Conservation (phyloP, 768 basidiomycete genomes). For the Leccinum subgranulosum region DNA sequence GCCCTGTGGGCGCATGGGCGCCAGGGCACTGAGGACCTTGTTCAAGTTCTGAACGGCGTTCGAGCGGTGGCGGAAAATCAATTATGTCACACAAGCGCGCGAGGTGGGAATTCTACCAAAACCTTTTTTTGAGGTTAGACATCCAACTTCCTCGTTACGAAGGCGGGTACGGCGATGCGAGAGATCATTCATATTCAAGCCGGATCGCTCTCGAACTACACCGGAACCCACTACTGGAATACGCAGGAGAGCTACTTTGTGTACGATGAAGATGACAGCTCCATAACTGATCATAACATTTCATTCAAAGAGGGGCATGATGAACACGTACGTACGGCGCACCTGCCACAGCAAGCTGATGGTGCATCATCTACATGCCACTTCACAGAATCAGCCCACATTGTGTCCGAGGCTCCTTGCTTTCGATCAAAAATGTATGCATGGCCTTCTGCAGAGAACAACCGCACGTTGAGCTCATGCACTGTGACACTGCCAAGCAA, state of each 20-base stretch:
- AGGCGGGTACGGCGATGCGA: conserved; percentile 43
- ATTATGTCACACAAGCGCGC: too few relatives aligned
- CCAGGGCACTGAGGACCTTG: background rate
- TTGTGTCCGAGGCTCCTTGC: conserved; percentile 62
- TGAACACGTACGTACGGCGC: conserved; percentile 39
- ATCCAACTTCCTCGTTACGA: background rate
- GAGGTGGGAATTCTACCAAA: conserved; percentile 7
- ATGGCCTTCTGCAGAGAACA: conserved; percentile 1
- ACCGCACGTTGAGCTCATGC: conserved; percentile 3
- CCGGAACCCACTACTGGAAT: conserved; percentile 81
- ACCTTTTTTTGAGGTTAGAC: background rate
- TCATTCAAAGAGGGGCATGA: conserved; percentile 66
- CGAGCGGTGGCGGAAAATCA: background rate
- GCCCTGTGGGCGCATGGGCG: background rate
- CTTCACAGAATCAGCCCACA: conserved; percentile 34
- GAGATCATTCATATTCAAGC: conserved; percentile 81
- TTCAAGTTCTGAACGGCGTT: background rate
- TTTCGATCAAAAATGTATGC: conserved; percentile 64
- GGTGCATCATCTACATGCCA: background rate
- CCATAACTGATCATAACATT: conserved; percentile 47
- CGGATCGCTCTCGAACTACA: conserved; percentile 61
- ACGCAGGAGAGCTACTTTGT: conserved; percentile 69
- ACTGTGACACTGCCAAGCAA: conserved; percentile 38
- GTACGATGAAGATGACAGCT: conserved; percentile 42
- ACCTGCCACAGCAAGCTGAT: background rate